Evolutionary conservation across 257 asterid species (phyloP).

Genomic region (Coffea canephora): DNA sequence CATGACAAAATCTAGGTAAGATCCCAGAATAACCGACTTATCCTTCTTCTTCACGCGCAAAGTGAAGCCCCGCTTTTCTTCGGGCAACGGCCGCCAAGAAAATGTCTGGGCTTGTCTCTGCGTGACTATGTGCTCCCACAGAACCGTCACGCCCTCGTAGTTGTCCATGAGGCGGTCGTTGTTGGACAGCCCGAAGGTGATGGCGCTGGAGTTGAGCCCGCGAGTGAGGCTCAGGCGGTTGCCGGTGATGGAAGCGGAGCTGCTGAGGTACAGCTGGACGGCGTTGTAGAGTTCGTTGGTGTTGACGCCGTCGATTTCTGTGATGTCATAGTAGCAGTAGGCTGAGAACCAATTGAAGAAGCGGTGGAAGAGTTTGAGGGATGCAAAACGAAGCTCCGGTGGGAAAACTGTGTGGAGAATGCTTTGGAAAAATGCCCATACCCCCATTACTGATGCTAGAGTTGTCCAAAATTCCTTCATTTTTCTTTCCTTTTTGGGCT

Average conservation of each 20-base stretch:
- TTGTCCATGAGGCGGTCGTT: constrained; percentile 36
- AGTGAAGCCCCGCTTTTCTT: constrained; percentile 45
- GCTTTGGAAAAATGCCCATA: constrained; percentile 45
- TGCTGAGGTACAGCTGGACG: constrained; percentile 43
- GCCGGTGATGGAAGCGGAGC: constrained; percentile 36
- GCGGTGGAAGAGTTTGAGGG: constrained; percentile 33
- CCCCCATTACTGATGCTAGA: constrained; percentile 46
- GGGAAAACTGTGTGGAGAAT: constrained; percentile 40
- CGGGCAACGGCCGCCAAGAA: constrained; percentile 49
- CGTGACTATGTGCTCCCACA: constrained; percentile 47
- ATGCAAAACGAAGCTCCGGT: constrained; percentile 37
- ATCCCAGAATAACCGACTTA: constrained; percentile 29
- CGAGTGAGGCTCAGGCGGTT: constrained; percentile 42
- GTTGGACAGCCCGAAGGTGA: constrained; percentile 46
- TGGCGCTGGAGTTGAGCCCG: constrained; percentile 38
- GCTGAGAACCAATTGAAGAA: constrained; percentile 36
- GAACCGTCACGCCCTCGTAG: constrained; percentile 30
- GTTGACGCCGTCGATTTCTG: constrained; percentile 49
- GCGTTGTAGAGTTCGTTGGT: constrained; percentile 55
- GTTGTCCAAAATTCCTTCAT: constrained; percentile 49
- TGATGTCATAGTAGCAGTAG: constrained; percentile 47
- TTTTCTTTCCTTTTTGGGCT: background rate
- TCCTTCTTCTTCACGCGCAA: constrained; percentile 41
- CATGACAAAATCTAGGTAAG: constrained; percentile 41
- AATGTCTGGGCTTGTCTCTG: constrained; percentile 43